Percentiles rank a stretch among this genome's conserved stretches.
phyloP scores from a whole-genome alignment of 2,329 filamentous ascomycete species.

The Talaromyces sp. region DNA sequence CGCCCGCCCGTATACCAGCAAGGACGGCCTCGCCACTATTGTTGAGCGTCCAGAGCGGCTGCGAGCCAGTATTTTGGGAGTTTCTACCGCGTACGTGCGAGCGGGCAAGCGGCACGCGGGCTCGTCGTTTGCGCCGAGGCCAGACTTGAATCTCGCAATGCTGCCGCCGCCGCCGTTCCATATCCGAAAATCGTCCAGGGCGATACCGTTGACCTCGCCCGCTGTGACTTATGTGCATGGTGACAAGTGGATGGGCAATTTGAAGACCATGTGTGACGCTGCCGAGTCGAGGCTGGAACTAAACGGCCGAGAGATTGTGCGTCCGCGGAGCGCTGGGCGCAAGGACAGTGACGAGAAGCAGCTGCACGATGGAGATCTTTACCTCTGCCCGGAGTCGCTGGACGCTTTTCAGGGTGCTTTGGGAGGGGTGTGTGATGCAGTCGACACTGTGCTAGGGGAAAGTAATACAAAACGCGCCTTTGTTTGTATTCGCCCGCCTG shows the following conservation, averaged over 20 bases:
- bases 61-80: constrained; percentile 73
- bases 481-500: constrained; percentile 85
- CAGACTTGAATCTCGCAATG: constrained; percentile 51
- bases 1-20: constrained; percentile 73
- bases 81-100: constrained; percentile 85
- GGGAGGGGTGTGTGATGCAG: constrained; percentile 87
- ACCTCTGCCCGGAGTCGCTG: constrained; percentile 80
- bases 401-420: constrained; percentile 85
- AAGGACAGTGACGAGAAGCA: constrained; percentile 43
- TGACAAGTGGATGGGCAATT: constrained; percentile 85
- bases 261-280: constrained; percentile 75
- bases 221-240: constrained; percentile 90
- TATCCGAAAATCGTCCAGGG: constrained; percentile 74
- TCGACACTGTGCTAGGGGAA: constrained; percentile 73
- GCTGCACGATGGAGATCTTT: constrained; percentile 85
- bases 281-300: constrained; percentile 73
- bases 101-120: constrained; percentile 74
- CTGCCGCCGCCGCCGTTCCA: constrained; percentile 68
- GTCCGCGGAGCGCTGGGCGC: constrained; percentile 45
- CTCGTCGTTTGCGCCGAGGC: constrained; percentile 63
- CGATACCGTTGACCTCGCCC: constrained; percentile 64
- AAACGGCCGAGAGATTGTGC: constrained; percentile 71
- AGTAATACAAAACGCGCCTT: constrained; percentile 71
- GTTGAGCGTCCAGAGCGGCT: constrained; percentile 92
- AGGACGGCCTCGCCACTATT: constrained; percentile 67